Evolutionary conservation across 768 basidiomycete species (phyloP).

Genomic region (Lentinula detonsa): DNA sequence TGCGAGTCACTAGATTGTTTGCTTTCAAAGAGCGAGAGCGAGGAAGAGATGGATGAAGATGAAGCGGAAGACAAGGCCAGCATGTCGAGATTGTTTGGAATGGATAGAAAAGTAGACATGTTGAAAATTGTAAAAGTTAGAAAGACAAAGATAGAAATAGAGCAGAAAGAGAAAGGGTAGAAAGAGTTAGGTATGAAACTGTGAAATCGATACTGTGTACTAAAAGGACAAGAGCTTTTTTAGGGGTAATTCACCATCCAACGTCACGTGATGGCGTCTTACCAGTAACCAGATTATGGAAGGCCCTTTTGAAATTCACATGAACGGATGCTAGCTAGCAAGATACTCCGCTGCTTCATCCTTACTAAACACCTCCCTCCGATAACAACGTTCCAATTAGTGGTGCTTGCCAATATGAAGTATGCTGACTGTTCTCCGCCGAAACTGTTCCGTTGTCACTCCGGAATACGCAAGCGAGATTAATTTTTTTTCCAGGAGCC

Average conservation of each 20-base stretch:
- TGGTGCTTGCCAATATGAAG: too few species aligned
- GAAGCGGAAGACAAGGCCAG: conserved; percentile 2
- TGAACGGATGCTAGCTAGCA: background rate
- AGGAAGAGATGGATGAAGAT: background rate
- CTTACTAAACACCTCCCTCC: background rate
- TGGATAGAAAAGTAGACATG: background rate
- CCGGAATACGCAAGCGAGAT: background rate
- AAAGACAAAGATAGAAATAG: background rate
- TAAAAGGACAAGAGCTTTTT: background rate
- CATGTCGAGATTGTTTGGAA: background rate
- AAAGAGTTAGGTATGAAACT: background rate
- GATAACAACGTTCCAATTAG: background rate
- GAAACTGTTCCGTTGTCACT: background rate
- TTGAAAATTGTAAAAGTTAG: background rate
- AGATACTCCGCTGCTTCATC: background rate
- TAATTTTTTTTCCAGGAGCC: background rate
- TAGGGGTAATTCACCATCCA: background rate
- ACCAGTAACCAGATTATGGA: background rate
- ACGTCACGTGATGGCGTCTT: background rate
- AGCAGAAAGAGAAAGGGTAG: background rate
- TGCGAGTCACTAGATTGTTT: background rate
- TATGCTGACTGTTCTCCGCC: background rate
- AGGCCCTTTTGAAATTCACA: too few species aligned
- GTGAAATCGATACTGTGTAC: background rate
- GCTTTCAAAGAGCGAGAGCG: background rate